Evolutionary conservation across 192 early-diverging fungal species (phyloP).

Genomic region (Spizellomyces sp.): DNA sequence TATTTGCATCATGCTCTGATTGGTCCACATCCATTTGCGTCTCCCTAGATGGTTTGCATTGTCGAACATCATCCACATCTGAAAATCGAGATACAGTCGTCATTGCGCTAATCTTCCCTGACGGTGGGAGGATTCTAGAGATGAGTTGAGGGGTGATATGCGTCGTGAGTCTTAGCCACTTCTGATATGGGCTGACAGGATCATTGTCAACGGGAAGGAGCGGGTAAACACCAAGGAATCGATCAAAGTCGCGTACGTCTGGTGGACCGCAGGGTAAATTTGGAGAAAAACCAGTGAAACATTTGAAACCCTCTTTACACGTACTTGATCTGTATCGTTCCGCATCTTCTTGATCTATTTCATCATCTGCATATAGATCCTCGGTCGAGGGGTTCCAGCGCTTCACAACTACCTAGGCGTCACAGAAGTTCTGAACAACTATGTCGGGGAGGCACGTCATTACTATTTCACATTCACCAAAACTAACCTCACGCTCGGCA

Average conservation of each 20-base stretch:
- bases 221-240: conserved; percentile 80
- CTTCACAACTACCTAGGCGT: conserved; percentile 70
- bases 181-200: conserved; percentile 61
- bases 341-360: conserved; percentile 62
- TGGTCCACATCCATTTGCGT: not conserved
- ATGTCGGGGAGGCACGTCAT: conserved; percentile 2
- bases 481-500: not conserved
- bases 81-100: conserved; percentile 64
- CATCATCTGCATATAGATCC: conserved; percentile 59
- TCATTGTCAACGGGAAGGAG: conserved; percentile 51
- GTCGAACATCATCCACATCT: conserved; percentile 46
- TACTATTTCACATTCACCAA: conserved; percentile 28
- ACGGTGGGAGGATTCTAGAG: conserved; percentile 48
- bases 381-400: conserved; percentile 80
- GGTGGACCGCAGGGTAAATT: not conserved
- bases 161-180: conserved; percentile 77
- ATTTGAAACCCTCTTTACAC: not conserved
- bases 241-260: conserved; percentile 81
- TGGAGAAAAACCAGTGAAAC: not conserved
- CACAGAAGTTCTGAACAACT: conserved; percentile 2
- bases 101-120: conserved; percentile 46
- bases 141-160: conserved; percentile 61
- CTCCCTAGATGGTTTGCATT: not conserved
- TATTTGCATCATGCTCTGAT: not conserved
- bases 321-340: conserved; percentile 66